Base-by-base conservation (phyloP, 352 stramenopile genomes). In the Globisporangium parvum region DNA sequence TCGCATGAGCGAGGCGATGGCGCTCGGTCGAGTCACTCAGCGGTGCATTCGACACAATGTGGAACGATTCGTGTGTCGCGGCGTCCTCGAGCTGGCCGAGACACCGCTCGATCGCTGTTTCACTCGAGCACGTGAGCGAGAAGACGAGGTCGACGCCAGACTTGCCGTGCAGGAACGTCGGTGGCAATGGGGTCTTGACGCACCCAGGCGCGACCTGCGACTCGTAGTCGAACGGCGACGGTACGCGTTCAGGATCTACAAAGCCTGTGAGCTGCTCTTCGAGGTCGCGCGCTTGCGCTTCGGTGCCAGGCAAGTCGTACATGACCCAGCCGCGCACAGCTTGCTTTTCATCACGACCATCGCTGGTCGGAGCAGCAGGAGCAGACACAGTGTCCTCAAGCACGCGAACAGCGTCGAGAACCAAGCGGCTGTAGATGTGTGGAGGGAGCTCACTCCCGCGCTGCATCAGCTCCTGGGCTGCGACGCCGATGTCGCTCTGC, bases 91-190 rank as follows among this genome's bases (percentile, higher is more conserved):
- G 54, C 55, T 75, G 65, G 6, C 81, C 79, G 23, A 91, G 62
- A 48, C 81, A 88, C 14, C 81, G 72, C 40, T 90, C 71, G 3
- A 88, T 55, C 15, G 74, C 56, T 4, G 58, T 60, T 2, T 56
- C 60, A 20, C 60, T 61, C 20, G 65, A 53, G 52, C 72, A 79
- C 18, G 77, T 55, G 17, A 91, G 65, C 50, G 84, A 71, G 39
- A 93, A 90, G 26, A 85, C 84, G 11, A 91, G 50, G 55, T 91
- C 81, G 6, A 91, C 49, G 1, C 84, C 80, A 8, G 84, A 88
- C 53, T 85, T 89, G 37, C 73, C 77, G 28, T 82, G 59, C 4
- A 90, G 61, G 60, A 82, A 85, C 9, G 52, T 73, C 31, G 62
- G 47, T 4, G 80, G 71, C 1, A 86, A 50, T 1, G 12, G 39